Percentiles rank a stretch among this genome's conserved stretches.
Conservation (phyloP, 345 rosid genomes). For the Diplotaxis tenuifolia region DNA sequence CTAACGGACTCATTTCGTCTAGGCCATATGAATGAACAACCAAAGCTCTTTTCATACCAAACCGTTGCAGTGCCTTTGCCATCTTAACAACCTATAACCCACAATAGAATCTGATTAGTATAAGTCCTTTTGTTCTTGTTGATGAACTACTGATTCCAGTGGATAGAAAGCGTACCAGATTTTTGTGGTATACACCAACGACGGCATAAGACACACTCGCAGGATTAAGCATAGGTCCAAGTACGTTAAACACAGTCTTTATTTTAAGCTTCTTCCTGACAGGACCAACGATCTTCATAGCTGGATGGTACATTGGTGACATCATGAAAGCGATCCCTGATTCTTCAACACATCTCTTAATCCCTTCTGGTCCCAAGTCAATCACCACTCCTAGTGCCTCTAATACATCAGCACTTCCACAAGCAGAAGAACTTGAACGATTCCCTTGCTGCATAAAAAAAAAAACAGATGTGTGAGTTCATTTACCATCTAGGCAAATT, state of each 20-base stretch:
- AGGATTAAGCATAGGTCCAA: conserved; percentile 96
- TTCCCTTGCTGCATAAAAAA: conserved; percentile 71
- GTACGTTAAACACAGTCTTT: conserved; percentile 76
- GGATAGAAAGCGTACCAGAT: conserved; percentile 48
- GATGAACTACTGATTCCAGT: conserved; percentile 4
- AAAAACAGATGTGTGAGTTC: not conserved
- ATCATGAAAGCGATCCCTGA: conserved; percentile 92
- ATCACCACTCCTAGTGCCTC: conserved; percentile 76
- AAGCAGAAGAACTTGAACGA: conserved; percentile 94
- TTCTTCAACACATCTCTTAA: conserved; percentile 74
- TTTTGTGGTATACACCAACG: conserved; percentile 83
- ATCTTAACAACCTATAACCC: conserved; percentile 70
- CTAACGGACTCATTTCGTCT: conserved; percentile 96
- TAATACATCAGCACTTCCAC: conserved; percentile 97
- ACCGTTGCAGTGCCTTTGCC: conserved; percentile 83
- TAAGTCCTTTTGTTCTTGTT: not conserved
- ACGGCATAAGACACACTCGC: conserved; percentile 81
- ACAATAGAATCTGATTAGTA: not conserved
- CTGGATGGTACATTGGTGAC: conserved; percentile 86
- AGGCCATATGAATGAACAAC: conserved; percentile 95
- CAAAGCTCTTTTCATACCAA: conserved; percentile 91
- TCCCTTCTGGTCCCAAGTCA: conserved; percentile 78
- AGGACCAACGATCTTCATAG: conserved; percentile 83
- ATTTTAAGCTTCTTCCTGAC: conserved; percentile 82
- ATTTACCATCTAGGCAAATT: not conserved